Conservation (phyloP, 2,329 filamentous ascomycete genomes). For the Calonectria crousiana region DNA sequence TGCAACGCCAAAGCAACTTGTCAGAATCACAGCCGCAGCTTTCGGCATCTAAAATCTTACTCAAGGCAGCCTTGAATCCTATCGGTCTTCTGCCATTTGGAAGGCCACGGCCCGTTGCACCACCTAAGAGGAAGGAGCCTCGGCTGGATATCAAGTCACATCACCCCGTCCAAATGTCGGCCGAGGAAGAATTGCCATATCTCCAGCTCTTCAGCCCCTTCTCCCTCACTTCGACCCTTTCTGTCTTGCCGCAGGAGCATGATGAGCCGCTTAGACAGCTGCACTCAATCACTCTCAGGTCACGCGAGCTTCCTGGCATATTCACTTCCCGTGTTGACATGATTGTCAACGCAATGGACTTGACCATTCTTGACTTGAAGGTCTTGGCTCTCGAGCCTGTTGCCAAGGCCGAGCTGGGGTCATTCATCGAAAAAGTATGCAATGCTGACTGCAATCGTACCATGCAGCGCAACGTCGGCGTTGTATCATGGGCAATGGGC, state of each 20-base stretch:
- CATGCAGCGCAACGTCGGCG: constrained; percentile 67
- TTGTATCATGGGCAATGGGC: constrained; percentile 75
- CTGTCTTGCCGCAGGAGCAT: constrained; percentile 54
- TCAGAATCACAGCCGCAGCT: constrained; percentile 45
- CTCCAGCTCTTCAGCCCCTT: constrained; percentile 79
- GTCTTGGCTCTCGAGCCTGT: constrained; percentile 69
- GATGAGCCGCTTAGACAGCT: constrained; percentile 60
- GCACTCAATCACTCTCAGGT: constrained; percentile 67
- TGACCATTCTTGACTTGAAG: constrained; percentile 64
- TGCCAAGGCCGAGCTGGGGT: constrained; percentile 69
- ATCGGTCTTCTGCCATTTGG: constrained; percentile 65
- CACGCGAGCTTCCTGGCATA: constrained; percentile 58
- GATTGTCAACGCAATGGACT: constrained; percentile 66
- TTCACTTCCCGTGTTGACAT: constrained; percentile 71
- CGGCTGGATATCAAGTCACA: constrained; percentile 68
- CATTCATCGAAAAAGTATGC: constrained; percentile 62
- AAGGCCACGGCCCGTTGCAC: constrained; percentile 46
- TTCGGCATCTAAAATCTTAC: constrained; percentile 54
- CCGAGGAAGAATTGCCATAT: constrained; percentile 75
- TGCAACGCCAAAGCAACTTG: constrained; percentile 55
- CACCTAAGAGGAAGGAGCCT: constrained; percentile 46
- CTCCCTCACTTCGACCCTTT: constrained; percentile 67
- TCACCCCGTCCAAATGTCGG: constrained; percentile 71
- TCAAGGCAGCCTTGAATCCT: constrained; percentile 64
- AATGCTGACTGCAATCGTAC: constrained; percentile 55